Evolutionary conservation across 1,284 basidiomycete species (phyloP), one percentile per base, ranked within the genome.

Genomic region (Singerocomus rubriflavus): DNA sequence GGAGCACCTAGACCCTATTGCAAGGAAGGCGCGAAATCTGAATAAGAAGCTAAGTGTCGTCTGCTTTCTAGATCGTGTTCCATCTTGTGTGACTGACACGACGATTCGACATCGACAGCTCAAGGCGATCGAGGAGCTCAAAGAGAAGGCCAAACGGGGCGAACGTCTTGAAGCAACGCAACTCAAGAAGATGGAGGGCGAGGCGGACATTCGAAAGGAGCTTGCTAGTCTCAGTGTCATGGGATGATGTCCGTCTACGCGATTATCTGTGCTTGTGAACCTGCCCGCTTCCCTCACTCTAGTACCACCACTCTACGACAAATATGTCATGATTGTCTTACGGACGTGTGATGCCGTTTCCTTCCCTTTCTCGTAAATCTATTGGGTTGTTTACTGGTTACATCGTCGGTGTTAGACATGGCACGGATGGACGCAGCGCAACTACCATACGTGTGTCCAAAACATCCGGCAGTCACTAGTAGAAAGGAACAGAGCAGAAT

Each of bases 101-200:
- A 21, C 21, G 21, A 21, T 21, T 21, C 21, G 21, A 21, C 21
- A 21, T 21, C 4, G 29, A 17, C 57, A 96, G 91, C 79, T 97
- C 62, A 96, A 96, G 70, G 94, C 93, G 12, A 97, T 97, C 59
- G 92, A 96, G 32, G 94, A 98, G 63, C 80, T 98, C 48, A 97
- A 97, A 75, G 88, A 92, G 62, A 91, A 93, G 71, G 79, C 83
- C 26, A 85, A 81, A 62, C 81, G 87, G 41, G 95, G 95, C 2
- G 94, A 98, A 68, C 80, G 86, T 51, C 77, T 98, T 38, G 95
- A 98, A 71, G 87, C 85, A 53, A 98, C 94, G 25, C 95, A 98
- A 72, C 70, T 96, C 58, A 90, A 91, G 78, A 98, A 98, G 81
- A 96, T 98, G 60, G 91, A 94, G 36, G 84, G 85, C 8, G 93